Evolutionary conservation across 2,329 filamentous ascomycete species (phyloP), one percentile per base, ranked within the genome.

Genomic region (Hymenoscyphus fraxineus): DNA sequence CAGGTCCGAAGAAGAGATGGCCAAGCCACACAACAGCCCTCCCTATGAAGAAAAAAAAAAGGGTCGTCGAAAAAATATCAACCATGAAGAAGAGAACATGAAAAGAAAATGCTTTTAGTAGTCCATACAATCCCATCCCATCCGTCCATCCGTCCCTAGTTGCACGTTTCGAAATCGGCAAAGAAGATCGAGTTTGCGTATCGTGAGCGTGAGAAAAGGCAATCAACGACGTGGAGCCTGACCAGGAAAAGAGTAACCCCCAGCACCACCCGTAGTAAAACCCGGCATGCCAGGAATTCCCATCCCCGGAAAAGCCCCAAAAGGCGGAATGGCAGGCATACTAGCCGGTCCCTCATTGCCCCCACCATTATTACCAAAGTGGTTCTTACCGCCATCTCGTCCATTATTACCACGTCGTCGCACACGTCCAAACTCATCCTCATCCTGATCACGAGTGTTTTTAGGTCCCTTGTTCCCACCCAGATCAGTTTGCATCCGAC

Each of bases 401-500:
- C 68, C 60, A 44, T 69, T 64, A 51, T 66, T 63, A 22, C 62
- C 58, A 13, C 72, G 68, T 38, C 70, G 69, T 41, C 64, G 63
- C 32, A 35, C 35, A 35, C 69, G 69, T n/a, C 64, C 66, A 39
- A 60, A 61, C 9, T 74, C 71, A 27, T 76, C 73, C 31, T 75
- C 73, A 12, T 75, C 73, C 16, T 70, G 70, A 51, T 73, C 72
- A 12, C 74, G 72, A 6, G 27, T 31, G 22, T 85, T 88, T 72
- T 87, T 88, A 60, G 86, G 86, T 2, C 87, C 86, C 72, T 87
- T 84, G 70, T 82, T 82, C 41, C 87, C 87, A 61, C 86, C 84
- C 73, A 86, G 85, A 74, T 89, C 87, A 7, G 86, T 89, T 76
- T 88, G 85, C 85, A 89, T 88, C 41, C 87, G 85, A 19, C 87